These are phyloP conservation scores for Purpureocillium takamizusanense DNA, from an alignment of 2,329 filamentous ascomycete genomes.

Conservation along the genomic window DNA sequence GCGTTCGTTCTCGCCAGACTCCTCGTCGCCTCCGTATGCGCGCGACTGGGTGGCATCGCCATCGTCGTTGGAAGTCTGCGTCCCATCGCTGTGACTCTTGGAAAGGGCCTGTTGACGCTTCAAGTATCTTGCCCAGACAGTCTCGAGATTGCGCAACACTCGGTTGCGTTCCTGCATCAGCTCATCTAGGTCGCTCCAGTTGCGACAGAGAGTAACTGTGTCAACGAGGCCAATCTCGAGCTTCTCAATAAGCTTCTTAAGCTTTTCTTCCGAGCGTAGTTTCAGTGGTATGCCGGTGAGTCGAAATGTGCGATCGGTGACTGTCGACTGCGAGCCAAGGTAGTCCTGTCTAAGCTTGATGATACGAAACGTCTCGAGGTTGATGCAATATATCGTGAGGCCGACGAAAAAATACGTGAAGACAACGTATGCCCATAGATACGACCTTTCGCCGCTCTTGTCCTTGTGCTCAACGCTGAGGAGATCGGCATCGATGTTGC, in stretches of 20 bases:
- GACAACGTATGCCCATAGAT: slow-evolving; percentile 87
- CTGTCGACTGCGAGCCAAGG: slow-evolving; percentile 85
- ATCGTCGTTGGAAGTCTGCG: slow-evolving; percentile 4
- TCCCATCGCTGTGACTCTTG: slow-evolving; percentile 5
- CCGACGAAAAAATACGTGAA: slow-evolving; percentile 90
- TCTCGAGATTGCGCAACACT: slow-evolving; percentile 66
- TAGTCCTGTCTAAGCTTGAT: slow-evolving; percentile 85
- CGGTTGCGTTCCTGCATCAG: slow-evolving; percentile 59
- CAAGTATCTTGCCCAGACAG: slow-evolving; percentile 67
- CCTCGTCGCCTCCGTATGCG: slow-evolving; percentile 24
- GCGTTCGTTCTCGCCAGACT: slow-evolving; percentile 46
- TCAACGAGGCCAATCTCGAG: slow-evolving; percentile 86
- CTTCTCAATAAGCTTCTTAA: slow-evolving; percentile 80
- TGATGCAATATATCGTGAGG: slow-evolving; percentile 73
- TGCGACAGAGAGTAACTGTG: slow-evolving; percentile 72
- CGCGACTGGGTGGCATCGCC: slow-evolving; percentile 18
- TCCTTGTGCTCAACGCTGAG: slow-evolving; percentile 24
- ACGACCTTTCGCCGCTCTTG: slow-evolving; percentile 30
- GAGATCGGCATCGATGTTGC: slow-evolving; percentile 5
- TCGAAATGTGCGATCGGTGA: slow-evolving; percentile 89
- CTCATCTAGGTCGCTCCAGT: slow-evolving; percentile 77
- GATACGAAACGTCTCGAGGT: slow-evolving; percentile 74
- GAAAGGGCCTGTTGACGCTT: slow-evolving; percentile 14
- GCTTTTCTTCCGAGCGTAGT: slow-evolving; percentile 69
- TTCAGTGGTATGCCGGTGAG: slow-evolving; percentile 79